Evolutionary conservation across 139 green algal genomes (phyloP), one percentile per base, ranked within the genome.

Genomic region (Raphidocelis subcapitata): DNA sequence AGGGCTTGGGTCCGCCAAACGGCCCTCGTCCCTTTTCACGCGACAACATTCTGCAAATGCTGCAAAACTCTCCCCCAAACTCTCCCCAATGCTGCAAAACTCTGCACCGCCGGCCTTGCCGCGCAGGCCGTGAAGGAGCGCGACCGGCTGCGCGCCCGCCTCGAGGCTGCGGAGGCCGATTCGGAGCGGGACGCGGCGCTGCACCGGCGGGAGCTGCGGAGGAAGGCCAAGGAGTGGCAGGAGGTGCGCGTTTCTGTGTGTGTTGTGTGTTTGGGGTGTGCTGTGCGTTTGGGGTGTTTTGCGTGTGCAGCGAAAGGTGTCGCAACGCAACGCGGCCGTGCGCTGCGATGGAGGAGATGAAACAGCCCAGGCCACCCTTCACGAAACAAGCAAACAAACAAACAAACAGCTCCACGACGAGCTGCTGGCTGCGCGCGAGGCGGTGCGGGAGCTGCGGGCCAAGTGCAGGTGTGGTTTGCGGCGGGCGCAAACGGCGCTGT

Each of bases 171-270:
- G 0, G 84, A 92, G 70, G 84, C 71, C 10, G 84, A 90, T 63
- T 54, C 94, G 62, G 85, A 91, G 72, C 60, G 75, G 20, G 87
- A 94, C 69, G 73, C 88, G 33, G 86, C 76, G 8, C 24, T 88
- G 59, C 86, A 94, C 41, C 77, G 88, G 29, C 74, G 89, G 0
- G 86, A 93, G 72, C 77, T 94, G 67, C 76, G 92, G 51, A 69
- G 80, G 14, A 81, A 77, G 28, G 82, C 72, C 32, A 88, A 89
- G 62, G 83, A 90, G 68, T 46, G 74, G 26, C 72, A 83, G 35
- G 85, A 87, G 81, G 80, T 86, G 41, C 24, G 75, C 41, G 35
- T 24, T 41, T 23, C 29, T 49, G 16, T 18, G 18, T n/a, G 18
- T 57, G 18, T 18, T 20, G 18, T 20, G 20, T 18, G 49, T n/a